Base-by-base conservation (phyloP, 1,139 yeast species). In the Debaryomyces fabryi region DNA sequence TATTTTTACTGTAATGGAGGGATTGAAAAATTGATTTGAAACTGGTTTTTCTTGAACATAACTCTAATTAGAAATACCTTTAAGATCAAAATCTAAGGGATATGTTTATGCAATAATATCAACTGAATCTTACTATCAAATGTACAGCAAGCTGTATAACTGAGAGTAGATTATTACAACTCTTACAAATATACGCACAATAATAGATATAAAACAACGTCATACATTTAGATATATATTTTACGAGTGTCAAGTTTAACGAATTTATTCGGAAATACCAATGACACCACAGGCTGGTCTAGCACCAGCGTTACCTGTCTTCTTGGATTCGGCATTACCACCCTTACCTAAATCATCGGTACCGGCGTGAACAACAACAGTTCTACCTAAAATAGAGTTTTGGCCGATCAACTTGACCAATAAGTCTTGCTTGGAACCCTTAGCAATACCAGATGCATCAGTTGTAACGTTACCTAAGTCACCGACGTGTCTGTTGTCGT, bases 231-330 rank as follows among this genome's bases (percentile, higher is more conserved):
- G 33, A 39, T 29, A 40, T 39, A 34, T 40, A 30, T 8, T 12
- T 40, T 25, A 25, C 1, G n/a, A 30, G 33, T 39, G 9, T 10
- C n/a, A 9, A 9, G 23, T 27, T 21, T n/a, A 10, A 32, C 25
- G 35, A 13, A 51, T 44, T 58, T 72, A 74, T 50, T 69, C 67
- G 54, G 88, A 63, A 56, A 88, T 66, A 64, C 99, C 98, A 78
- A 93, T 92, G 68, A 93, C 98, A 79, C 99, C 98, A 79, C 99
- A 93, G 57, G 99, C 99, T 59, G 96, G 92, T 84, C 99, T 90
- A 62, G 88, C 93, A 70, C 99, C 98, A 54, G 99, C 98, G 68
- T 93, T 92, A 76, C 99, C 99, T 59, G 98, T 93, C 79, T 88
- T 90, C 77, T 88, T 81, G 55, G 97, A 90, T 74, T 92, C 97